Evolutionary conservation across 2,329 filamentous ascomycete genomes (phyloP), one percentile per base, ranked within the genome.

Genomic region (Pezizomycotina sp.): DNA sequence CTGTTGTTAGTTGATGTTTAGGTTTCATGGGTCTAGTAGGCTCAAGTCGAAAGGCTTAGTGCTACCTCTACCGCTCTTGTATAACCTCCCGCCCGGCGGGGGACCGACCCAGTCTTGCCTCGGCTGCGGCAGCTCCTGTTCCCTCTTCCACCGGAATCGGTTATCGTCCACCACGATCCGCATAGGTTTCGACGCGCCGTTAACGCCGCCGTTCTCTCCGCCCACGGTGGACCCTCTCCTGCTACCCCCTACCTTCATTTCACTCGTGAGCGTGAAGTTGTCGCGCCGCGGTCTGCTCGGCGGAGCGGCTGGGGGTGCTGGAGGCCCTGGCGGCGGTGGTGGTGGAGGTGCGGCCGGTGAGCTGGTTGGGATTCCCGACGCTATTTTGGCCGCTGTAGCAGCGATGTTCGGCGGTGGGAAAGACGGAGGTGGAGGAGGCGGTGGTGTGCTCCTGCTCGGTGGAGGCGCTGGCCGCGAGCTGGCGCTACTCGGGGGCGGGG

Each of bases 11-110:
- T n/a, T n/a, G n/a, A n/a, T n/a, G n/a, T n/a, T n/a, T n/a, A n/a
- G n/a, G n/a, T n/a, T n/a, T n/a, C n/a, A n/a, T n/a, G n/a, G n/a
- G n/a, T 49, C 46, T 20, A 77, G 65, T 9, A 66, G 63, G 47
- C 64, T 71, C 53, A 98, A 58, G 62, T 95, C 81, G 50, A 95
- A 62, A 19, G 89, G 89, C 48, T 95, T 84, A 62, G 80, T 93
- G 60, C 83, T 93, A 20, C 83, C 86, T 54, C 86, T 70, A 6
- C 89, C 89, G 22, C 89, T 89, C 45, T 86, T 68, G 58, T 95
- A 98, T 55, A 71, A 73, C 55, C 77, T 83, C 13, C 67, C 60
- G 3, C 70, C 72, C n/a, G 22, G 1, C 24, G 40, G 40, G 6
- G 40, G 40, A 5, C 77, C 77, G 1, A 65, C 60, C 53, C 91